Conservation (phyloP, 139 green algal species). For the Chlamydomonas eustigma region DNA sequence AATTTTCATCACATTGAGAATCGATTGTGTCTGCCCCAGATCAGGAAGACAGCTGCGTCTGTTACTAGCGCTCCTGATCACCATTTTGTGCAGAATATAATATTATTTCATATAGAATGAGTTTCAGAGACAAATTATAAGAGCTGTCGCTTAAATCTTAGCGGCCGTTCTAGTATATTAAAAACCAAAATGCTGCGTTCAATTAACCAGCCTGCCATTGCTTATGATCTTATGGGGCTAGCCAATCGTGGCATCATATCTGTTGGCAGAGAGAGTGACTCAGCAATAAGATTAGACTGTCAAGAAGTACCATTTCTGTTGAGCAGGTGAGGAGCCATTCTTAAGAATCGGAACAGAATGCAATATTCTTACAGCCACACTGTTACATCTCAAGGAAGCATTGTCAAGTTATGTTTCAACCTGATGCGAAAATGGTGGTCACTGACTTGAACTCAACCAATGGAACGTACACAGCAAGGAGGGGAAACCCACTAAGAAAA, state of each 20-base stretch:
- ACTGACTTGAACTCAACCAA: constrained; percentile 37
- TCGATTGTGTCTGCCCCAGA: too few species aligned
- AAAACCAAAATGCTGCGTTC: constrained; percentile 20
- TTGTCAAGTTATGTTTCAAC: constrained; percentile 16
- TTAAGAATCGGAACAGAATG: too few species aligned
- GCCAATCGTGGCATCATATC: constrained; percentile 17
- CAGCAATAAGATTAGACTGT: constrained; percentile 24
- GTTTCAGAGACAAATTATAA: too few species aligned
- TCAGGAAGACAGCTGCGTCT: too few species aligned
- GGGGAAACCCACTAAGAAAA: constrained; percentile 19
- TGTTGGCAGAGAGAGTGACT: constrained; percentile 29
- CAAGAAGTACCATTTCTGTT: constrained; percentile 41
- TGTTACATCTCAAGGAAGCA: constrained; percentile 25
- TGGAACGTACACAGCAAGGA: constrained; percentile 30
- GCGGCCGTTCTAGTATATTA: too few species aligned
- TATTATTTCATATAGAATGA: too few species aligned
- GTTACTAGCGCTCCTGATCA: neutral
- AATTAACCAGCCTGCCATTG: constrained; percentile 20
- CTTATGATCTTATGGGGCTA: constrained; percentile 33
- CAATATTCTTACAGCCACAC: too few species aligned
- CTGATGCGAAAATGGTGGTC: constrained; percentile 26
- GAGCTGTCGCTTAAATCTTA: too few species aligned
- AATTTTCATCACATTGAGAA: too few species aligned
- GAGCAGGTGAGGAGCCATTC: neutral
- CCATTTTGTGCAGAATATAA: neutral